Base-by-base conservation (phyloP, 1,284 basidiomycete genomes). In the Tilletia indica region DNA sequence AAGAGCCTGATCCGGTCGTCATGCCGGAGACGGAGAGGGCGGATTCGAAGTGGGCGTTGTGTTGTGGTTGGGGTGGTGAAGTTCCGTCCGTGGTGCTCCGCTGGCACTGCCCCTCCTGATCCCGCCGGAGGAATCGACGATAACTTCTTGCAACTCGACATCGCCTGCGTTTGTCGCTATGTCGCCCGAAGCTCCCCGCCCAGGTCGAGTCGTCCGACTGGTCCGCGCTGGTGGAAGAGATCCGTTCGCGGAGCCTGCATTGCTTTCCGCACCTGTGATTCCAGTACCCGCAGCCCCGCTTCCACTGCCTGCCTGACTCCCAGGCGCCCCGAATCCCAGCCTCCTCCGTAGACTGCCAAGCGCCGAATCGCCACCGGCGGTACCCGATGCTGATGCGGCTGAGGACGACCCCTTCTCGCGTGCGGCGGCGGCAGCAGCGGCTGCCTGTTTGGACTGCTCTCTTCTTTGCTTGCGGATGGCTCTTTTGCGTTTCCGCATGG, bases 351-450 rank as follows among this genome's bases (percentile, higher is more conserved):
- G 19, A 21, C 47, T 58, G 11, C 47, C 67, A 25, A 49, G 48
- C 8, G 34, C 71, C 3, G 67, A 42, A 8, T 68, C 67, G 61
- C 75, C 78, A 51, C 54, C 76, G 19, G 69, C 70, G 58, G 56
- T 58, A 14, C 56, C 56, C 16, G 64, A 64, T 58, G 34, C 72
- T 5, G 73, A 71, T 21, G 72, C 70, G 38, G 68, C 74, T 31
- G 70, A 69, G 48, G 74, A 66, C 31, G 73, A 73, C 21, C 73
- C 71, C 56, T 73, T 74, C 39, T 76, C 56, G 36, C 72, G 45
- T 58, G 78, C 81, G 56, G 74, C 71, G 0, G 47, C 54, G 36
- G 76, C 73, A 14, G 68, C 73, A 71, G 78, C 75, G 49, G 76
- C 77, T n/a, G 75, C 72, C 67, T 76, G 72, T 56, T 77, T 74